Conservation (phyloP, 2,329 filamentous ascomycete genomes). For the Hypoxylon sp. region DNA sequence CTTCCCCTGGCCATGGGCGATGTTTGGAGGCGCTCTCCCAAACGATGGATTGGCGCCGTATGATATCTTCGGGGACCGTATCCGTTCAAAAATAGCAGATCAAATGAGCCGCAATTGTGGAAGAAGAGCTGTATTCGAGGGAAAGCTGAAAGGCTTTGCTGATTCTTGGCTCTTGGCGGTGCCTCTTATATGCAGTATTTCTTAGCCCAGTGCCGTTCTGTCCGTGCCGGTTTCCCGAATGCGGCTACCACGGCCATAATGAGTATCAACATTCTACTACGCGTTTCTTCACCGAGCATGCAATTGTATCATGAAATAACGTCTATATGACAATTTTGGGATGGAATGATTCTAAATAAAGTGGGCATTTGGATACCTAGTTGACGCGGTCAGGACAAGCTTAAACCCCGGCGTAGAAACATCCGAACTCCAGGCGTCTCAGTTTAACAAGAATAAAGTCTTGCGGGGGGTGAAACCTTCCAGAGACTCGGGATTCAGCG, state of each 20-base stretch:
- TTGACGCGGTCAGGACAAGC: slow-evolving; percentile 20
- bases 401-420: slow-evolving; percentile 22
- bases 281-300: slow-evolving; percentile 7
- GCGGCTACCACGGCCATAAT: slow-evolving; percentile 7
- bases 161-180: slow-evolving; percentile 30
- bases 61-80: not conserved
- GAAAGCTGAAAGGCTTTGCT: slow-evolving; percentile 11
- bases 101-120: slow-evolving; percentile 29
- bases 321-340: slow-evolving; percentile 7
- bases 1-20: slow-evolving; percentile 9
- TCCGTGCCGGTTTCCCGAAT: slow-evolving; percentile 34
- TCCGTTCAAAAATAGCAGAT: slow-evolving; percentile 34
- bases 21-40: slow-evolving; percentile 16
- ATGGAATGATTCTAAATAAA: slow-evolving; percentile 24
- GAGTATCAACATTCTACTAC: not conserved
- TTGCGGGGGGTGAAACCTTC: slow-evolving; percentile 12
- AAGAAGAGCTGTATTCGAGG: slow-evolving; percentile 15
- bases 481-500: slow-evolving; percentile 14
- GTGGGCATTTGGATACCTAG: slow-evolving; percentile 14
- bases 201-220: slow-evolving; percentile 20
- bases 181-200: slow-evolving; percentile 25
- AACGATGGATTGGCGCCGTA: not conserved
- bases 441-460: slow-evolving; percentile 7
- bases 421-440: slow-evolving; percentile 31
- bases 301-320: not conserved